Base-by-base conservation (phyloP, 2,329 filamentous ascomycete genomes). In the Fusarium odoratissimum region DNA sequence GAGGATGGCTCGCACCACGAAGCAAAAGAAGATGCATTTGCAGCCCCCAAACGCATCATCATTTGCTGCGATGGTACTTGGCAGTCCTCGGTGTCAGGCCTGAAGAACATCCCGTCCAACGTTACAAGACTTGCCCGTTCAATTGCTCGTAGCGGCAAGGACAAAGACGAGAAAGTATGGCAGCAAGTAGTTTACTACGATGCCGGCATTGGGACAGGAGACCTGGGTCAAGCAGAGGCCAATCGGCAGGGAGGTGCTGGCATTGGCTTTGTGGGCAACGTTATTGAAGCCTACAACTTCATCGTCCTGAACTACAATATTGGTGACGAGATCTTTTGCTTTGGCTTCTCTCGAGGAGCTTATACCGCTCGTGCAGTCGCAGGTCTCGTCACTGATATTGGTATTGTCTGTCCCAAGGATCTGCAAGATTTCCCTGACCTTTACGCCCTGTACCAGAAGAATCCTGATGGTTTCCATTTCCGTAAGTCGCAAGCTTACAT, bases 21-120 rank as follows among this genome's bases (percentile, higher is more conserved):
- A 52, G 55, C 51, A 33, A 64, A 33, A 30, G 44, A 41, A 28
- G 72, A 72, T 42, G 45, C 51, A 30, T 51, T 37, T 40, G 65
- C 69, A 19, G 69, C 65, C 23, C 75, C 75, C 9, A 77, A 77
- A 58, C 75, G 75, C n/a, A 71, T 77, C 60, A 60, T 82, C 41
- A 74, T 82, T 46, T 83, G 81, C 64, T 82, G 80, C 38, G 82
- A 83, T 60, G 82, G 81, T 21, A 82, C 81, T 12, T 82, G 80
- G 81, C 81, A 80, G 58, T 71, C 57, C 5, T 69, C 69, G 9
- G 75, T 75, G 28, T 75, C 74, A 13, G 76, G 78, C 16, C 73
- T 75, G 21, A 74, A 72, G 45, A 73, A 74, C 33, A 69, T 76
- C 52, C 75, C 79, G 2, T 79, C 79, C 17, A 83, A 83, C 33